Evolutionary conservation across 1,139 yeast genomes (phyloP), one percentile per base, ranked within the genome.

Genomic region (Zhuliangozyma parablackwelliae): DNA sequence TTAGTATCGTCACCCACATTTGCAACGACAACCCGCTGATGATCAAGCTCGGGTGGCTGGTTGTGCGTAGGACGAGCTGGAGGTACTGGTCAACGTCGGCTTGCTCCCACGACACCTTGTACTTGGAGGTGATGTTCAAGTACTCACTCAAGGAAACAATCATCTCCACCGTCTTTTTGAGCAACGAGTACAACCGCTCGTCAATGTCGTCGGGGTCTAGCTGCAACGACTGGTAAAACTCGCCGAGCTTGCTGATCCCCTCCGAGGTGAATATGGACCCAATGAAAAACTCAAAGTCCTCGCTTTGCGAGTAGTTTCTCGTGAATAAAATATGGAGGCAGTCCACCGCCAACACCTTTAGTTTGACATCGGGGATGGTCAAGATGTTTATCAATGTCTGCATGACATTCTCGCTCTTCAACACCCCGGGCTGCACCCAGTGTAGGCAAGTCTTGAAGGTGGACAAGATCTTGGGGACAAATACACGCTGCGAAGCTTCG

Each of bases 101-200:
- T 26, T 66, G 62, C 16, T 71, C 75, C 76, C 74, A 70, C 21
- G 60, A 58, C 16, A 72, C 56, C 42, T 63, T 56, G 41, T 63
- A 59, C 38, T 68, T 68, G 21, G 65, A 55, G 20, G 65, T 59
- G 5, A 72, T 60, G 44, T 78, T 80, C 41, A 85, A 65, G 55
- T 80, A 82, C 50, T 84, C 96, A 49, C 96, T 88, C 30, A 92
- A 66, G 1, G 95, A 88, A 29, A 92, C 95, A 34, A 90, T 78
- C 87, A 92, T 85, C 57, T 94, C 98, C 6, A 90, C 96, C 20
- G 92, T 75, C 59, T 92, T 90, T 56, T 92, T 92, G 45, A 86
- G 65, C 42, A 92, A 72, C 1, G 95, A 80, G 55, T 94, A 92
- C 28, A 75, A 74, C 39, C 63, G 71, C 51, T 89, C 97, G 55